A percentile compares a stretch with the other conserved stretches of the same genome.
phyloP scores from a whole-genome alignment of 2,329 filamentous ascomycete species.

The Aureobasidium musti region DNA sequence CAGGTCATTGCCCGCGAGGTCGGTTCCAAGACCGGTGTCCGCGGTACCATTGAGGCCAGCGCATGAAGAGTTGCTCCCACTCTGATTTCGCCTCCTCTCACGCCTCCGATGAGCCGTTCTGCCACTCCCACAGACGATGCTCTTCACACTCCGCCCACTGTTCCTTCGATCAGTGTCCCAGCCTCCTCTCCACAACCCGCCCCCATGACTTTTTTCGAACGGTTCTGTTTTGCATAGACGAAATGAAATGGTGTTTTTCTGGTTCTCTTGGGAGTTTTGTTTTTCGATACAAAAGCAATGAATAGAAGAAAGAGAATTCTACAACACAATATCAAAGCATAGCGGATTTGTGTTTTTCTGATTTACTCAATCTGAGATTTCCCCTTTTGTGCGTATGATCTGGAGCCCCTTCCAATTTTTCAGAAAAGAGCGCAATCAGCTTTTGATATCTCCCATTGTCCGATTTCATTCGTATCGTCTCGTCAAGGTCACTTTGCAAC shows the following conservation, averaged over 20 bases:
- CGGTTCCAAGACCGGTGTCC: constrained; percentile 80
- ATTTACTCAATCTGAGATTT: background rate
- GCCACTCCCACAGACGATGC: background rate
- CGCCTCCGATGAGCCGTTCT: background rate
- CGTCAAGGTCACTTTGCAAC: too few relatives aligned
- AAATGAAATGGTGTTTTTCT: constrained; percentile 5
- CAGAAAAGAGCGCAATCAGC: too few relatives aligned
- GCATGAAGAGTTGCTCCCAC: constrained; percentile 15
- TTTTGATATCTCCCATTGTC: too few relatives aligned
- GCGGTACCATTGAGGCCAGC: constrained; percentile 57
- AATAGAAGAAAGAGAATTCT: constrained; percentile 22
- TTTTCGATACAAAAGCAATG: constrained; percentile 17
- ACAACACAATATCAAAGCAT: constrained; percentile 4
- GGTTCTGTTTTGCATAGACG: constrained; percentile 28
- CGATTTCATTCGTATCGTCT: too few relatives aligned
- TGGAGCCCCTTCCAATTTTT: too few relatives aligned
- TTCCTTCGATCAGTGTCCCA: background rate
- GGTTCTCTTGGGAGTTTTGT: background rate
- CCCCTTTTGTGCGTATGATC: too few relatives aligned
- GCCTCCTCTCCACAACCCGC: background rate
- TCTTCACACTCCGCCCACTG: constrained; percentile 1
- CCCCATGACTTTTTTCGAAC: constrained; percentile 21
- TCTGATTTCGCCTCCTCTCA: background rate
- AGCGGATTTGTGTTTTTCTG: background rate
- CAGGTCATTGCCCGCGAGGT: constrained; percentile 82